Percentiles rank a stretch among this genome's conserved stretches.
These are phyloP conservation scores for Allomyces macrogynus DNA, from an alignment of 192 early-diverging fungal species.

Conservation along the genomic window DNA sequence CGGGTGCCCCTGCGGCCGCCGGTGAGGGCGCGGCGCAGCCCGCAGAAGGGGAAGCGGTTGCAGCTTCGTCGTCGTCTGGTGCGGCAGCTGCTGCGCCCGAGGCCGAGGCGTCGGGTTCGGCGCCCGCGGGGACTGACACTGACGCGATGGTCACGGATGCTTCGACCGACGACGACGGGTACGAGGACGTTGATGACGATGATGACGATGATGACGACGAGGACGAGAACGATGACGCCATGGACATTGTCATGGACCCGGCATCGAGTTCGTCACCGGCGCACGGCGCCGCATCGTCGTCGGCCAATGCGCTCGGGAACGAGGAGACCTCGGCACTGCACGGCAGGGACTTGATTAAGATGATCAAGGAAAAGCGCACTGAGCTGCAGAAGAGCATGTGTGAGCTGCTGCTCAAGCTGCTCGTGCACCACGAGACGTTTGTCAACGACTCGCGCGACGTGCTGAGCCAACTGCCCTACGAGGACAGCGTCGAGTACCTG, in stretches of 20 bases:
- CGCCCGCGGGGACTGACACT: conserved; percentile 16
- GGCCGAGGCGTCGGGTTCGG: conserved; percentile 1
- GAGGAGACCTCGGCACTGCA: conserved; percentile 8
- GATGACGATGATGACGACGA: conserved; percentile 13
- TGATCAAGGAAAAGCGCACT: conserved; percentile 24
- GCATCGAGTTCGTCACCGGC: conserved; percentile 7
- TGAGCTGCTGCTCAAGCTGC: conserved; percentile 12
- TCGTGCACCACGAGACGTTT: conserved; percentile 12
- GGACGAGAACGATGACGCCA: conserved; percentile 11
- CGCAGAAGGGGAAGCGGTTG: conserved; percentile 6
- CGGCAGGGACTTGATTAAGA: conserved; percentile 19
- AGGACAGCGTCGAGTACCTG: not conserved
- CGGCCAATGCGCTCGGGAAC: conserved; percentile 12
- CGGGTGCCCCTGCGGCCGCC: conserved; percentile 9
- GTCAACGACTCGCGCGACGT: not conserved
- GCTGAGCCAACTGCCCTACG: not conserved
- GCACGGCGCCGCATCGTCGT: conserved; percentile 8
- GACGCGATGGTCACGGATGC: conserved; percentile 12
- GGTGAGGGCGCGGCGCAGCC: not conserved
- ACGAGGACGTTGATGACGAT: conserved; percentile 8
- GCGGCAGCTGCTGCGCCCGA: conserved; percentile 4
- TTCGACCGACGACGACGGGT: conserved; percentile 3
- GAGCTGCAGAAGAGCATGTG: conserved; percentile 4
- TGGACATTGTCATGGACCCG: conserved; percentile 11
- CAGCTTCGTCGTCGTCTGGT: conserved; percentile 6